Percentiles rank a stretch among this genome's conserved stretches.
phyloP scores from a whole-genome alignment of 768 basidiomycete species.

The Xanthoconium purpureum region DNA sequence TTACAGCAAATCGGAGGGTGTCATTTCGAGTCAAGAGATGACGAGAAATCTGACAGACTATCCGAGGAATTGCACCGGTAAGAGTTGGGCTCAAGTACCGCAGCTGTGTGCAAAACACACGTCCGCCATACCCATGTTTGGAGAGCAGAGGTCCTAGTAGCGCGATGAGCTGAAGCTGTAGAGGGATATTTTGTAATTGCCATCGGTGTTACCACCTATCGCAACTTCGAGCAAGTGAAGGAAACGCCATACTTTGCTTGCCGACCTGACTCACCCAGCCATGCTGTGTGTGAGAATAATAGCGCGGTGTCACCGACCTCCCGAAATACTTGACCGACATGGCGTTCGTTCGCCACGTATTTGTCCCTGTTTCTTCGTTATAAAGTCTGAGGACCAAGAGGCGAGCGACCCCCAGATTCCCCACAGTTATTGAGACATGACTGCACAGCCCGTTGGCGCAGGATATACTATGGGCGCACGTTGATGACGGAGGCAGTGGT shows the following conservation, averaged over 20 bases:
- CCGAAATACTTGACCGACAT: constrained; percentile 4
- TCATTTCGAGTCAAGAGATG: constrained; percentile 26
- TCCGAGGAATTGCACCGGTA: constrained; percentile 5
- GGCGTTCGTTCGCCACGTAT: background rate
- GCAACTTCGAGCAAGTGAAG: constrained; percentile 11
- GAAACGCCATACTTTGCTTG: constrained; percentile 27
- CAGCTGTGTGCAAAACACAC: constrained; percentile 15
- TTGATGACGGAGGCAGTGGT: background rate
- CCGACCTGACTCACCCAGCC: constrained; percentile 28
- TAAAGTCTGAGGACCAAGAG: background rate
- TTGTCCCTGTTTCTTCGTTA: background rate
- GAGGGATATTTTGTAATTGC: constrained; percentile 10
- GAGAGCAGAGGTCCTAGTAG: constrained; percentile 7
- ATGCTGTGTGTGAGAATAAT: constrained; percentile 32
- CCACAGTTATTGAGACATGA: background rate
- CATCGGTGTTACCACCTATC: constrained; percentile 22
- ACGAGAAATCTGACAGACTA: constrained; percentile 14
- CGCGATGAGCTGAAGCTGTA: constrained; percentile 15
- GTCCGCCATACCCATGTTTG: constrained; percentile 17
- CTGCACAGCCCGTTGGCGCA: constrained; percentile 11
- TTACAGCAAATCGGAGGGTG: constrained; percentile 23
- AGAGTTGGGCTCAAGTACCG: constrained; percentile 12
- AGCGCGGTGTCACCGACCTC: constrained; percentile 8
- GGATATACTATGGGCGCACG: background rate
- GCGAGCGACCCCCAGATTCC: background rate